These are phyloP conservation scores for Fusarium gaditjirri DNA, from an alignment of 2,329 filamentous ascomycete species.

Conservation along the genomic window DNA sequence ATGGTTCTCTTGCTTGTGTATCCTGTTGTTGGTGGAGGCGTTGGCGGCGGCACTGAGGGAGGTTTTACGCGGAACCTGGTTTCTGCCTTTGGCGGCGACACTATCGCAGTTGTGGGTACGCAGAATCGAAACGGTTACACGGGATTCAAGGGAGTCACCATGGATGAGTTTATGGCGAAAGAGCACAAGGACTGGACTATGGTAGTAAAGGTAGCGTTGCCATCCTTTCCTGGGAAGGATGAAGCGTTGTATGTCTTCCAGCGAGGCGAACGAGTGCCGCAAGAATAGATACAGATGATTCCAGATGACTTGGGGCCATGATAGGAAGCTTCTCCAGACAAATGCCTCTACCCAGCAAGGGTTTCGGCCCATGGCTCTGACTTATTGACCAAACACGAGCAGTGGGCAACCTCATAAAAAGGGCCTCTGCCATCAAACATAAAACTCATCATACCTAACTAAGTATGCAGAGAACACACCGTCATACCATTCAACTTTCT, in stretches of 20 bases:
- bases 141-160: constrained; percentile 69
- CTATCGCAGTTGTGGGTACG: constrained; percentile 77
- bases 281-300: constrained; percentile 11
- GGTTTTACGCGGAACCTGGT: constrained; percentile 73
- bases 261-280: constrained; percentile 54
- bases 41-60: constrained; percentile 71
- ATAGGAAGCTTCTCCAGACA: no score
- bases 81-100: constrained; percentile 69
- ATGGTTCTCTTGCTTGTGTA: constrained; percentile 77
- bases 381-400: background rate
- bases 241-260: constrained; percentile 78
- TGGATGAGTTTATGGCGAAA: constrained; percentile 73
- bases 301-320: background rate
- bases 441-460: background rate
- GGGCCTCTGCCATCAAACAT: background rate
- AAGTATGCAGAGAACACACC: background rate
- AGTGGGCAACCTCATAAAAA: background rate
- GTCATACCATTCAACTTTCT: background rate
- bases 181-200: constrained; percentile 68
- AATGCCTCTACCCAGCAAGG: background rate
- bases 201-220: constrained; percentile 72
- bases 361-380: background rate
- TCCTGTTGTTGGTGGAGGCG: constrained; percentile 72
- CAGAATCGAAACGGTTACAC: constrained; percentile 82
- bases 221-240: constrained; percentile 81